Evolutionary conservation across 495 filamentous ascomycete species (phyloP), one percentile per base, ranked within the genome.

Genomic region (Aspergillus hancockii): DNA sequence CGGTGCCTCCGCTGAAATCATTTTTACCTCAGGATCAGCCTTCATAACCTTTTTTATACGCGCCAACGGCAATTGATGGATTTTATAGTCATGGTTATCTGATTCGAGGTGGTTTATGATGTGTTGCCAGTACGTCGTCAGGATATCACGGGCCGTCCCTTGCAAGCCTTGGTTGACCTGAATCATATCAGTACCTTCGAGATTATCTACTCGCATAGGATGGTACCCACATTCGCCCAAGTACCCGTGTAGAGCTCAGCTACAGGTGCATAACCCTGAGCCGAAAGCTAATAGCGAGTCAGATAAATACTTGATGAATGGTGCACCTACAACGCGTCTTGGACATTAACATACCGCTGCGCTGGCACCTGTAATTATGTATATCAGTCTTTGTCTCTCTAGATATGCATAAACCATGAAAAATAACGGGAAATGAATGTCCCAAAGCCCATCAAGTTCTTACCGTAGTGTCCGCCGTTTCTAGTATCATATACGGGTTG

Each of bases 21-120:
- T 98, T 78, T 98, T 98, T 51, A 98, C 94, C 62, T 98, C 94
- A 1, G 94, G 94, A 64, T 98, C 94, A 3, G 94, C 94, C 75
- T 98, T 98, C 94, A 98, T 98, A 64, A 98, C 94, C 71, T 98
- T 98, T 82, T 98, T 98, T 75, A 98, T 98, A 43, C 94, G 89
- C 23, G 94, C 94, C 49, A 98, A 81, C 2, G 94, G 94, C 32
- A 98, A 79, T 73, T 97, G 94, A 66, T 98, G 94, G 50, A 97
- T 80, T 73, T 98, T 98, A 79, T 97, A 98, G 72, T 98, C 95
- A 73, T 98, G 94, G 36, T 90, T 90, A 63, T 97, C 95, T 41
- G 81, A 88, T 76, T 98, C 94, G 54, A 98, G 85, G 67, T 96
- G 90, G 58, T 86, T 91, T 81, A 98, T 96, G 47, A 91, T 90